These are phyloP conservation scores for Saccharomyces paradoxus DNA, from an alignment of 805 yeast species.

Conservation along the genomic window DNA sequence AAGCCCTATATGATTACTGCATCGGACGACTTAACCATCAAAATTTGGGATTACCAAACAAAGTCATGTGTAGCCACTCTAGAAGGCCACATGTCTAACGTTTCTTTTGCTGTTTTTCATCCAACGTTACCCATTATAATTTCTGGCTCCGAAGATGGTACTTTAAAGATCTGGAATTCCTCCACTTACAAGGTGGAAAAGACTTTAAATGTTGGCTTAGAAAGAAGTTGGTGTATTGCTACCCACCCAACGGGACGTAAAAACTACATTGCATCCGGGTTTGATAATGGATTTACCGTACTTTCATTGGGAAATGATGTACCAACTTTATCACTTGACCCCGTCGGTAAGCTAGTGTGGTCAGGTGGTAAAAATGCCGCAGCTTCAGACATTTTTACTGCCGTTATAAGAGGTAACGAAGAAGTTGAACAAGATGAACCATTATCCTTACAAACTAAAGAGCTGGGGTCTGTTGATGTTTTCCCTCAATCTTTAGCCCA, in stretches of 20 bases:
- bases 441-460: conserved; percentile 72
- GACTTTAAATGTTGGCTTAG: conserved; percentile 82
- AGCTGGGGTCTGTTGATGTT: conserved; percentile 87
- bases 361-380: conserved; percentile 60
- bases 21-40: conserved; percentile 82
- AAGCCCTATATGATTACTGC: conserved; percentile 91
- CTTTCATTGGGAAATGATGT: conserved; percentile 87
- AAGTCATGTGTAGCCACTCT: conserved; percentile 90
- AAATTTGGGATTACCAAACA: conserved; percentile 95
- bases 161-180: conserved; percentile 90
- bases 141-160: conserved; percentile 95
- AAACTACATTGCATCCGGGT: conserved; percentile 82
- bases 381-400: conserved; percentile 64
- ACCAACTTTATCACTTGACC: conserved; percentile 89
- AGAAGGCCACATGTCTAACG: conserved; percentile 90
- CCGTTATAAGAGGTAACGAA: conserved; percentile 66
- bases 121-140: conserved; percentile 93
- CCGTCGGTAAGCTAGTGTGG: conserved; percentile 85
- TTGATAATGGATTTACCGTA: conserved; percentile 89
- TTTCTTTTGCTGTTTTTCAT: conserved; percentile 94
- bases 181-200: conserved; percentile 90
- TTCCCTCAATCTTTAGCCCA: conserved; percentile 82
- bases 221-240: conserved; percentile 94
- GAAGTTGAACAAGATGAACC: conserved; percentile 73
- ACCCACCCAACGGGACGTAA: conserved; percentile 55